Base-by-base conservation (phyloP, 208 protist genomes). In the Leishmania gerbilli region DNA sequence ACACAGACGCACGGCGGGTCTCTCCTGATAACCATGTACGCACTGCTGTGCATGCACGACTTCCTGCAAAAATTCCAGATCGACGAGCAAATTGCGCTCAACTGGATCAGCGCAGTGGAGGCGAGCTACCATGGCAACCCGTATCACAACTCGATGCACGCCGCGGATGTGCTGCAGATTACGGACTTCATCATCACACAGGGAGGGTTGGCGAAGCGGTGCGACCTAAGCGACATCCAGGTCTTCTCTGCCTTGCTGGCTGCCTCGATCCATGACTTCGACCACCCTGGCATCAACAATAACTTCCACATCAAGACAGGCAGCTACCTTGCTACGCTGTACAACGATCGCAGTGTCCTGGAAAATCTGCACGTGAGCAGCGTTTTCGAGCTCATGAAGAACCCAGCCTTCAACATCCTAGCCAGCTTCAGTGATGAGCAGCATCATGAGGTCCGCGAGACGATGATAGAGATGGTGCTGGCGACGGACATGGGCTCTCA, bases 261-360 rank as follows among this genome's bases (percentile, higher is more conserved):
- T 8, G 95, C 98, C n/a, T 53, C 98, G 51, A 98, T 99, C 74
- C 99, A 99, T 90, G 99, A 99, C 91, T 96, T 97, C 80, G 94
- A 99, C 64, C 98, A 99, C 85, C 98, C 98, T n/a, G 99, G 99
- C 64, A 92, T 97, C 77, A 98, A 98, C 87, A 97, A 98, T 85
- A 97, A 96, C 87, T 98, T 97, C 81, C 95, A 96, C 82, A 90
- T 98, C 77, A 97, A 95, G 74, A 96, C 95, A 2, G 82, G 84
- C n/a, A 92, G 88, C 37, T 89, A 96, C 75, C 85, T 97, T 56
- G 97, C 98, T 4, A 97, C 92, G 40, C 75, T 97, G 79, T 99
- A 99, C 91, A 99, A 99, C 83, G 97, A 99, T 86, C 87, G 90
- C 31, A 98, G 96, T 71, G 97, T 99, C n/a, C 90, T 99, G 19